Base-by-base conservation (phyloP, 768 basidiomycete species). In the Suillus discolor region DNA sequence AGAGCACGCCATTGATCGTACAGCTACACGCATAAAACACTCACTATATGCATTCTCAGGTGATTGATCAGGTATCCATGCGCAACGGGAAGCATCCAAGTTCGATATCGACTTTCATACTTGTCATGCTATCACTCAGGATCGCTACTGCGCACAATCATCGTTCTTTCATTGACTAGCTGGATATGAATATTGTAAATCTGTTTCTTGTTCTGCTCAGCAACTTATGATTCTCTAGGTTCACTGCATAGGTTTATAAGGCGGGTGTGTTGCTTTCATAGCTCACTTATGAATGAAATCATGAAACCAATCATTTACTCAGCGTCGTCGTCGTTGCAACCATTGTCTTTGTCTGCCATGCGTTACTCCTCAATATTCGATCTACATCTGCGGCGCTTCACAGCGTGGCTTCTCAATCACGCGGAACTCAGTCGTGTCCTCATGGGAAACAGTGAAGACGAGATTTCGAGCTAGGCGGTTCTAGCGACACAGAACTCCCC, bases 341-440 rank as follows among this genome's bases (percentile, higher is more conserved):
- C 12, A 23, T 60, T 1, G 69, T 79, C 20, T 71, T 74, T 20
- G 74, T 79, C 39, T 77, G 76, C 16, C 74, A 75, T 9, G 71
- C 79, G 31, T 75, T 79, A 72, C 73, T 79, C 72, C 73, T 79
- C 44, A 75, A 73, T 69, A 78, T 80, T 62, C 75, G 77, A 59
- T 81, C 80, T 13, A 73, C 81, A 12, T 78, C 82, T 18, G 74
- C 74, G 23, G 63, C 74, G 28, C 72, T 81, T 15, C 78, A 79
- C 41, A 77, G 75, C 78, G 11, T 80, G 78, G 79, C 72, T 82
- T 6, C 72, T 83, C 28, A 82, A 74, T 67, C 77, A 79, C 66
- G 75, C 77, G 13, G 80, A 83, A 72, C 77, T 82, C n/a, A 78
- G 75, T 60, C 79, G 82, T 16, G 77, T 82, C 1, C 73, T 72